phyloP scores from a whole-genome alignment of 306 rosid genomes.

The Dryas drummondii region DNA sequence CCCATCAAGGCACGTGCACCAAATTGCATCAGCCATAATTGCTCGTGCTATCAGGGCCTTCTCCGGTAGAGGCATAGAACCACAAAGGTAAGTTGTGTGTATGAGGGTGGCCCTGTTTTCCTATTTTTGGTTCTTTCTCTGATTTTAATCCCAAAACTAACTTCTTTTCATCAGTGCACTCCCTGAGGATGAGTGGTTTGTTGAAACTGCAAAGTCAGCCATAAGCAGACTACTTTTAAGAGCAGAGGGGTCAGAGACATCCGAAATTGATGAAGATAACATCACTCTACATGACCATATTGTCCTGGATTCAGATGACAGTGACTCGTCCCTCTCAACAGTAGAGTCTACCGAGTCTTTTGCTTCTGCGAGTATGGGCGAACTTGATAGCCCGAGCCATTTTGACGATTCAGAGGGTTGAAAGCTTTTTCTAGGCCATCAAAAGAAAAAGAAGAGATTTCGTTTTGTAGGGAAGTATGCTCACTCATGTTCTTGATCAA shows the following conservation, averaged over 20 bases:
- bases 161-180: slow-evolving; percentile 57
- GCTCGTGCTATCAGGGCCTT: slow-evolving; percentile 90
- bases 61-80: slow-evolving; percentile 78
- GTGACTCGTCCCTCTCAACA: slow-evolving; percentile 71
- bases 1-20: slow-evolving; percentile 86
- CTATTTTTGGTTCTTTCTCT: background rate
- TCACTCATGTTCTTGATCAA: background rate
- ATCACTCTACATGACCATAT: slow-evolving; percentile 46
- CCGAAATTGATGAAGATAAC: slow-evolving; percentile 77
- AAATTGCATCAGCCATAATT: slow-evolving; percentile 82
- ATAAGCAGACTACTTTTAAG: slow-evolving; percentile 71
- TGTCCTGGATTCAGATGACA: slow-evolving; percentile 64
- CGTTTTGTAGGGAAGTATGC: slow-evolving; percentile 1
- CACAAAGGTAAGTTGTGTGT: slow-evolving; percentile 60
- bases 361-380: slow-evolving; percentile 95
- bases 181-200: slow-evolving; percentile 96
- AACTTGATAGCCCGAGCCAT: slow-evolving; percentile 78
- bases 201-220: slow-evolving; percentile 82
- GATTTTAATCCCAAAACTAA: slow-evolving; percentile 16
- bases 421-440: background rate
- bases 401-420: slow-evolving; percentile 46
- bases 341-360: slow-evolving; percentile 75
- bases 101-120: background rate
- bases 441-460: background rate
- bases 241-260: slow-evolving; percentile 75